phyloP scores from a whole-genome alignment of 176 grass and related monocot genomes.

The Chloris gayana region DNA sequence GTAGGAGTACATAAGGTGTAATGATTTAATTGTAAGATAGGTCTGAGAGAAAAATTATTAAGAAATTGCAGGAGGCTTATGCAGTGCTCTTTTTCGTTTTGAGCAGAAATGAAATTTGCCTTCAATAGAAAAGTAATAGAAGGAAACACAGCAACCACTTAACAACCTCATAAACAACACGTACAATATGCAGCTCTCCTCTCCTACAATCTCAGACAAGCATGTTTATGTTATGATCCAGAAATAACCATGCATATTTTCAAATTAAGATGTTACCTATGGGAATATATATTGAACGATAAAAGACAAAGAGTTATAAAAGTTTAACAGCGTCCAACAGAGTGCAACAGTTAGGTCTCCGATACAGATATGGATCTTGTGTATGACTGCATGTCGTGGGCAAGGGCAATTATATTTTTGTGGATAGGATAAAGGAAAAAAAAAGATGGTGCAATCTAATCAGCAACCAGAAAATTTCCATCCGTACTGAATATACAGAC shows the following conservation, averaged over 20 bases:
- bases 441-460: neutral
- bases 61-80: neutral
- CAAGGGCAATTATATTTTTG: slow-evolving; percentile 11
- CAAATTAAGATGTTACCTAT: neutral
- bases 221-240: neutral
- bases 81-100: neutral
- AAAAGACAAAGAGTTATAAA: neutral
- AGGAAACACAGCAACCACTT: too few species aligned
- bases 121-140: neutral
- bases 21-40: neutral
- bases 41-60: neutral
- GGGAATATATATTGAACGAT: neutral
- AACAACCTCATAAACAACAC: too few species aligned
- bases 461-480: neutral
- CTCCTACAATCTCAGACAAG: too few species aligned
- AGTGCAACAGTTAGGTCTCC: neutral
- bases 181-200: too few species aligned
- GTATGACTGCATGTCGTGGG: neutral
- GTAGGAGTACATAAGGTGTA: slow-evolving; percentile 2
- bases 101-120: neutral
- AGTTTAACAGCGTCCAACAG: neutral
- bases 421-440: neutral
- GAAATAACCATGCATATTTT: neutral
- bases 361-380: neutral
- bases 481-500: neutral